Percentiles rank a stretch among this genome's conserved stretches.
Conservation (phyloP, 169 alveolate species). For the Babesia ovis region DNA sequence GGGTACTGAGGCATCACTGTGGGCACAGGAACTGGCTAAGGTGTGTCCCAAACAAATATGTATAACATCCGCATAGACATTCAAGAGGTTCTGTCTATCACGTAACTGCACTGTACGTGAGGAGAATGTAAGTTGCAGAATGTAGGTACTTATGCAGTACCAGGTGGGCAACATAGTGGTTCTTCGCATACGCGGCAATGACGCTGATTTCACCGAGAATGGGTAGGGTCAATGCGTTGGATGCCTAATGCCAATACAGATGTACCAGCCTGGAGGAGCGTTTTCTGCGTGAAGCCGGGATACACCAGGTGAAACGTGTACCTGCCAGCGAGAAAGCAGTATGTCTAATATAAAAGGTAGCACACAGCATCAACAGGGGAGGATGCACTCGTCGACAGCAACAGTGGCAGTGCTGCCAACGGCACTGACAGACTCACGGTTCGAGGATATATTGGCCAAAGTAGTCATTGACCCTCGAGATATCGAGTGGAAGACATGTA, state of each 20-base stretch:
- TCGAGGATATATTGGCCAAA: constrained; percentile 20
- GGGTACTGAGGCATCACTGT: constrained; percentile 57
- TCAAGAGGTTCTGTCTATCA: constrained; percentile 35
- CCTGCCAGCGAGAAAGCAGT: constrained; percentile 74
- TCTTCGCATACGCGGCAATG: constrained; percentile 54
- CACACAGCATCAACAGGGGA: constrained; percentile 43
- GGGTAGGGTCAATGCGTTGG: constrained; percentile 16
- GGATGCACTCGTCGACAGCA: constrained; percentile 82
- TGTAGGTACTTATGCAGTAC: too few relatives aligned
- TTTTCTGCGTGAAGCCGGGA: constrained; percentile 73
- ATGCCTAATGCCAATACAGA: background rate
- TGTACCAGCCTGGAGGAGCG: constrained; percentile 69
- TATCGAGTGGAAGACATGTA: constrained; percentile 73
- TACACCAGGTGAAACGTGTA: constrained; percentile 79
- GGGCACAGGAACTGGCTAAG: constrained; percentile 67
- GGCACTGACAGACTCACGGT: constrained; percentile 16
- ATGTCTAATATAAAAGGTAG: background rate
- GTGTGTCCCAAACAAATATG: constrained; percentile 3
- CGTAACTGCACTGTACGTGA: constrained; percentile 45
- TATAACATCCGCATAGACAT: constrained; percentile 14
- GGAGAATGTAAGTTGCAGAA: constrained; percentile 4
- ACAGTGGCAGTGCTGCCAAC: constrained; percentile 75
- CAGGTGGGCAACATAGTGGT: constrained; percentile 54
- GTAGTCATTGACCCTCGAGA: constrained; percentile 69
- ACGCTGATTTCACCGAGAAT: constrained; percentile 18